phyloP scores from a whole-genome alignment of 345 rosid species.

The Melaleuca alternifolia region DNA sequence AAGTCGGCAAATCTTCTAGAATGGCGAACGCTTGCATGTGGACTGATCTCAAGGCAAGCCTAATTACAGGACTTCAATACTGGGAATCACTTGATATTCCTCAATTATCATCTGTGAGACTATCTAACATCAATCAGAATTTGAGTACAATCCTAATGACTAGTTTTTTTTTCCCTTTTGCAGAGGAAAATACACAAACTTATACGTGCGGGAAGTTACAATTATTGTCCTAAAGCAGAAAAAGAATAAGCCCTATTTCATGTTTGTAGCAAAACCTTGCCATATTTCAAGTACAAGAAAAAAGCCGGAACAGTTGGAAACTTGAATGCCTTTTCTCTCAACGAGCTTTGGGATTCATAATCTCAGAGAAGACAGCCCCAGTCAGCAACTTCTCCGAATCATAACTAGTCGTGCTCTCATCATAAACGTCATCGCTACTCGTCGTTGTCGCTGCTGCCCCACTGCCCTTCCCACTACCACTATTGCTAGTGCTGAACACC shows the following conservation, averaged over 20 bases:
- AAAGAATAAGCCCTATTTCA: neutral
- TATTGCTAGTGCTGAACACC: neutral
- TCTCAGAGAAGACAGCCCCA: conserved; percentile 5
- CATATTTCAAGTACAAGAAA: neutral
- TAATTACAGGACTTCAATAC: neutral
- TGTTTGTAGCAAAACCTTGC: neutral
- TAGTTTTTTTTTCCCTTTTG: neutral
- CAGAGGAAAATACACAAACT: neutral
- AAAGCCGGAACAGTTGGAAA: neutral
- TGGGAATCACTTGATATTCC: neutral
- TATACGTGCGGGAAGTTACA: neutral
- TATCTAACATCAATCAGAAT: neutral
- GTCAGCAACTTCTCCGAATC: neutral
- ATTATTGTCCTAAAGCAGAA: neutral
- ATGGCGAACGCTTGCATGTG: neutral
- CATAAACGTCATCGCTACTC: neutral
- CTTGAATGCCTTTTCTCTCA: neutral
- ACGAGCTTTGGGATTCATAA: conserved; percentile 10
- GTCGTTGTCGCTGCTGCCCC: neutral
- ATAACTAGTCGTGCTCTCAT: neutral
- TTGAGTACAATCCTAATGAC: neutral
- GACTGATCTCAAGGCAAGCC: neutral
- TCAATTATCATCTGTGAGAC: neutral
- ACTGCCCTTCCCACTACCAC: neutral
- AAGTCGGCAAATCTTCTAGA: neutral